phyloP scores from a whole-genome alignment of 1,284 basidiomycete genomes.

The Trichosporon inkin region DNA sequence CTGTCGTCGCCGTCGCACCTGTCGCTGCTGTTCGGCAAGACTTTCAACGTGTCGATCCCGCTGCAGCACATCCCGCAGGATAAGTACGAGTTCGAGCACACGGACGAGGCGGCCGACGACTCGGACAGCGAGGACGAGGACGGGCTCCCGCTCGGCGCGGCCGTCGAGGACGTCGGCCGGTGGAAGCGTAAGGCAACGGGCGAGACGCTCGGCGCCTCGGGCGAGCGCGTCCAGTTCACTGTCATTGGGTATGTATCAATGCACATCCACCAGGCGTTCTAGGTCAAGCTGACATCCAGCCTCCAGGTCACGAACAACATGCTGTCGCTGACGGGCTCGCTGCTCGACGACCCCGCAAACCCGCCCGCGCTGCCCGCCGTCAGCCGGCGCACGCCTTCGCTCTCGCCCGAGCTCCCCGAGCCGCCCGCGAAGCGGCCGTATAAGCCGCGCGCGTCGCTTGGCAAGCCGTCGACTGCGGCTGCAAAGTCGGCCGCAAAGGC shows the following conservation, averaged over 20 bases:
- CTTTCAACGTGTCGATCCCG: conserved; percentile 96
- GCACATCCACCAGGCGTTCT: too few species aligned
- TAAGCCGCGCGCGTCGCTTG: conserved; percentile 52
- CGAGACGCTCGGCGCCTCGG: conserved; percentile 65
- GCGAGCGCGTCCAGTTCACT: conserved; percentile 74
- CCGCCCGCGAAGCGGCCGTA: conserved; percentile 37
- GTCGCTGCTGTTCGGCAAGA: conserved; percentile 84
- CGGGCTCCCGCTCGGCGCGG: conserved; percentile 25
- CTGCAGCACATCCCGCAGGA: conserved; percentile 81
- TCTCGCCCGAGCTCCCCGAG: conserved; percentile 57
- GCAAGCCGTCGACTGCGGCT: conserved; percentile 57
- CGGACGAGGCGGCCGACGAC: conserved; percentile 28
- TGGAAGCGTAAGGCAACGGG: conserved; percentile 77
- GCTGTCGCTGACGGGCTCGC: conserved; percentile 85
- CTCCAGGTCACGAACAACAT: conserved; percentile 91
- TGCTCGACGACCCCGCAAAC: conserved; percentile 80
- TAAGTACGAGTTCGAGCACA: conserved; percentile 82
- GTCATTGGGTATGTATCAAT: conserved; percentile 74
- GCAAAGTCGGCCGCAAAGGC: conserved; percentile 45
- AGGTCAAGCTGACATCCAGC: conserved; percentile 52
- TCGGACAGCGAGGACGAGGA: conserved; percentile 39
- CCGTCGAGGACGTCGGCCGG: conserved; percentile 56
- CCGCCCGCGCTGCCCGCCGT: conserved; percentile 53
- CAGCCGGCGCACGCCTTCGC: conserved; percentile 50
- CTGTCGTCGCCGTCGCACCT: conserved; percentile 92